phyloP scores from a whole-genome alignment of 768 basidiomycete species.

The Lentinula lateritia region DNA sequence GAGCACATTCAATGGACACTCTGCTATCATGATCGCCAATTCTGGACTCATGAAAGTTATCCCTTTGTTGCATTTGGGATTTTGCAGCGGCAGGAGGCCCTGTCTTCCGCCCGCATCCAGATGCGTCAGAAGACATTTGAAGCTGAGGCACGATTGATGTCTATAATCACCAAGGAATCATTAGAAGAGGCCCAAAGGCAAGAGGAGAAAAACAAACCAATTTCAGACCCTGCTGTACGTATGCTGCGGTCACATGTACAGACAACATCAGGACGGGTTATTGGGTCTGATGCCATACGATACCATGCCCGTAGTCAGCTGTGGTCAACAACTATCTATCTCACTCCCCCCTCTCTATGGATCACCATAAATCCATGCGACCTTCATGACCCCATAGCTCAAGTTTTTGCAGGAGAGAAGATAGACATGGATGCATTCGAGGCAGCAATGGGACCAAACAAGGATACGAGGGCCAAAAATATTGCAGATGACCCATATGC shows the following conservation, averaged over 20 bases:
- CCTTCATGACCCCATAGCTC: constrained; percentile 35
- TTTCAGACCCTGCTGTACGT: constrained; percentile 21
- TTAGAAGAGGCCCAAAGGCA: constrained; percentile 23
- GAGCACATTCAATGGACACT: constrained; percentile 25
- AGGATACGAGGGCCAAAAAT: constrained; percentile 12
- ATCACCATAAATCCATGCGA: constrained; percentile 37
- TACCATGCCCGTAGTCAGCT: constrained; percentile 19
- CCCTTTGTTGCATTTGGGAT: constrained; percentile 26
- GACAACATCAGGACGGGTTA: constrained; percentile 17
- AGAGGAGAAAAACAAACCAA: constrained; percentile 23
- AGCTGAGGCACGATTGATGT: constrained; percentile 14
- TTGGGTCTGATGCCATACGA: constrained; percentile 26
- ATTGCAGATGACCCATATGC: constrained; percentile 36
- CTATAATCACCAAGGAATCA: constrained; percentile 20
- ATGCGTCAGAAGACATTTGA: constrained; percentile 21
- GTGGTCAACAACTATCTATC: constrained; percentile 23
- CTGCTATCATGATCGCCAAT: constrained; percentile 21
- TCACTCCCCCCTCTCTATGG: constrained; percentile 29
- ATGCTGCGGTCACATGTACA: constrained; percentile 19
- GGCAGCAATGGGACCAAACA: constrained; percentile 17
- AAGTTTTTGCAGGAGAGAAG: constrained; percentile 34
- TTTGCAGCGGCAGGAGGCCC: constrained; percentile 21
- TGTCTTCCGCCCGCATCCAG: constrained; percentile 25
- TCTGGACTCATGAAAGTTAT: constrained; percentile 26
- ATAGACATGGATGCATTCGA: constrained; percentile 38